Percentiles rank a stretch among this genome's conserved stretches.
These are phyloP conservation scores for Picea engelmannii DNA, from an alignment of 83 land plant species.

Conservation along the genomic window DNA sequence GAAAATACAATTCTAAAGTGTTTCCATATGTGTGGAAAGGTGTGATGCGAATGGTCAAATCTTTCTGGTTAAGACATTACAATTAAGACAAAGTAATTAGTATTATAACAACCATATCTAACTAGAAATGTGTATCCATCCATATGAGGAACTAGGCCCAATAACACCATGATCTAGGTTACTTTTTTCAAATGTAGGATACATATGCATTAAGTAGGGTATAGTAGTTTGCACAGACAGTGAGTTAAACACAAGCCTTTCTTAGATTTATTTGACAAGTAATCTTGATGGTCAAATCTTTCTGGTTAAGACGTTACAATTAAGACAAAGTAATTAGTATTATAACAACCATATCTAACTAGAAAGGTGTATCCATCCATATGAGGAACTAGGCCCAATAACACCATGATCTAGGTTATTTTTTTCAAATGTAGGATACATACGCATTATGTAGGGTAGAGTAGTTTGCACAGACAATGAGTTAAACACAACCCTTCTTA, in stretches of 20 bases:
- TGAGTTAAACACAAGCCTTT: not conserved
- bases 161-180: not conserved
- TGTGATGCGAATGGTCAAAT: not conserved
- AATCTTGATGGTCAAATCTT: not conserved
- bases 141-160: no score
- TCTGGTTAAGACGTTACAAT: not conserved
- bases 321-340: not conserved
- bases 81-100: not conserved
- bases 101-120: not conserved
- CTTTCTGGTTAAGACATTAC: not conserved
- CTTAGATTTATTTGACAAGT: no score
- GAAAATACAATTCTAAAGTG: not conserved
- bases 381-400: no score
- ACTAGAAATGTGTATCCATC: not conserved
- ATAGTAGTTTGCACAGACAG: not conserved
- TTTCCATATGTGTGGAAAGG: not conserved
- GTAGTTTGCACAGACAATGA: not conserved
- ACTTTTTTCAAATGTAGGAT: not conserved
- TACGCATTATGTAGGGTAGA: not conserved
- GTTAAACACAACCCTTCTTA: not conserved
- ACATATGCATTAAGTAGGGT: not conserved
- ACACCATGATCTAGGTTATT: not conserved
- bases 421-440: not conserved
- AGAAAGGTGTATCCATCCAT: not conserved
- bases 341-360: not conserved